Evolutionary conservation across 192 early-diverging fungal species (phyloP).

Genomic region (Thamnidium elegans): DNA sequence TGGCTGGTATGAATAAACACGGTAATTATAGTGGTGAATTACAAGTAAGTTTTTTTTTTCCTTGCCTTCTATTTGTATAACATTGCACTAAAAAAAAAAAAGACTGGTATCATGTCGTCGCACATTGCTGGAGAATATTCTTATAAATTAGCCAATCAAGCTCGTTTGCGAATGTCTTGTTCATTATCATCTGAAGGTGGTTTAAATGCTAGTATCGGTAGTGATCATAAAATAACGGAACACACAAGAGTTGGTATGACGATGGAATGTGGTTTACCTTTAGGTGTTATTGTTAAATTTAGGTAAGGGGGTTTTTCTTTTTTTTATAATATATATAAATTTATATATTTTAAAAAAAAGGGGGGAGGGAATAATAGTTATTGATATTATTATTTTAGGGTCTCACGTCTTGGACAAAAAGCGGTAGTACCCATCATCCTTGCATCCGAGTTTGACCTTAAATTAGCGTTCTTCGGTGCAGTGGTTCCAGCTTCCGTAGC

Average conservation of each 20-base stretch:
- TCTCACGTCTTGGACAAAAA: conserved; percentile 66
- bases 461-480: conserved; percentile 50
- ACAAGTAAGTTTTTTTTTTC: conserved; percentile 32
- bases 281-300: conserved; percentile 59
- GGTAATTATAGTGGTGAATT: conserved; percentile 46
- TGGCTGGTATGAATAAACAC: conserved; percentile 44
- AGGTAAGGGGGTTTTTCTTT: conserved; percentile 29
- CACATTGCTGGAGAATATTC: conserved; percentile 51
- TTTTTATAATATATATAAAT: background rate
- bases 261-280: conserved; percentile 57
- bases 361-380: background rate
- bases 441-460: conserved; percentile 53
- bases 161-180: conserved; percentile 41
- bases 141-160: conserved; percentile 41
- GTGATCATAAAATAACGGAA: conserved; percentile 52
- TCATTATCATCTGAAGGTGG: conserved; percentile 51
- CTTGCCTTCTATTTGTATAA: background rate
- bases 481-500: conserved; percentile 53
- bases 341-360: background rate
- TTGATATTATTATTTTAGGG: conserved; percentile 31
- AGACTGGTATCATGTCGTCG: conserved; percentile 53
- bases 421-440: conserved; percentile 64
- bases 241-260: conserved; percentile 56
- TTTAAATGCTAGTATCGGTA: conserved; percentile 46
- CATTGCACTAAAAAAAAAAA: conserved; percentile 1